Evolutionary conservation across 176 grass and related monocot species (phyloP), one percentile per base, ranked within the genome.

Genomic region (Tuctoria greenei): DNA sequence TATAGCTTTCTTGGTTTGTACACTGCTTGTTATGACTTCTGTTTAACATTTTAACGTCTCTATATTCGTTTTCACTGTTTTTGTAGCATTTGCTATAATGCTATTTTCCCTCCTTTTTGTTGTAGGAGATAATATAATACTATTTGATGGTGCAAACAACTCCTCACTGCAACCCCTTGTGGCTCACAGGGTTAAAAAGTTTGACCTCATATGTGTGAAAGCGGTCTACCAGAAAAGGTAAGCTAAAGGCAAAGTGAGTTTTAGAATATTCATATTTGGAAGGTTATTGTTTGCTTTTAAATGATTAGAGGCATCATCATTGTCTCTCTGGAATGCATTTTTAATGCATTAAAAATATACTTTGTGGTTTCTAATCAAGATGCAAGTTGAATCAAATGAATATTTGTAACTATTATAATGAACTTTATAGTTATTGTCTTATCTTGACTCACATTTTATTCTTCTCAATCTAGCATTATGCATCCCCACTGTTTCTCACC

Each of bases 181-280:
- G 36, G n/a, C n/a, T 69, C 84, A 86, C 68, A 92, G 91, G 46
- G 79, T 99, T 64, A 99, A 95, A 85, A 99, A 84, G 49, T 77
- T 99, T 81, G 64, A 73, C 44, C 86, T 86, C 68, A 82, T 90
- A 71, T 99, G 91, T 67, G 72, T 92, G 55, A 74, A 88, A 83
- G 92, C 95, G 37, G 66, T 99, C 24, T 83, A 84, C 57, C 76
- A 88, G 27, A 95, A 95, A 80, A 88, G 95, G 95, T 83, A 70
- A 72, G 80, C 77, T 27, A 7, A 79, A 63, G 47, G 67, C 7
- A 59, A 81, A 66, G 34, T 27, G 41, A 8, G 46, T 56, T 69
- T 26, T 42, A 3, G 17, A 43, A 60, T 72, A 66, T 73, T 76
- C 36, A 61, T 73, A 4, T 71, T 76, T 75, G 68, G 64, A 20